Conservation (phyloP, 768 basidiomycete genomes). For the Hypholoma sublateritium region DNA sequence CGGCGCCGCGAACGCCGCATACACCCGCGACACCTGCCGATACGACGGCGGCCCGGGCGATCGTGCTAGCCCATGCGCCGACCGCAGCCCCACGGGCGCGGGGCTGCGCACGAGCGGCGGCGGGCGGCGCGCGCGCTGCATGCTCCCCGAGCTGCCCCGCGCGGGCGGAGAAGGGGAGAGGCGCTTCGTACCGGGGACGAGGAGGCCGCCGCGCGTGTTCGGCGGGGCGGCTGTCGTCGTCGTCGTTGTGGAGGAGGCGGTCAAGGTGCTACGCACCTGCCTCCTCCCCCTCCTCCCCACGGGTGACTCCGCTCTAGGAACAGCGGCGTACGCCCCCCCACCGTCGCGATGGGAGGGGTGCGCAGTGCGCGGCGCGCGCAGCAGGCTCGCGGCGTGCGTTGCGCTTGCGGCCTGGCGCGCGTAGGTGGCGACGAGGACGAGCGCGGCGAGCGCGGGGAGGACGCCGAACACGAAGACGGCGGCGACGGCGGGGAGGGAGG, state of each 20-base stretch:
- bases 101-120: constrained; percentile 30
- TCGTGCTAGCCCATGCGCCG: constrained; percentile 3
- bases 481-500: constrained; percentile 36
- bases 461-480: constrained; percentile 37
- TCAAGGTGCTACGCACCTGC: too few species aligned
- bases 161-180: neutral
- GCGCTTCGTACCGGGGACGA: neutral
- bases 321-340: constrained; percentile 11
- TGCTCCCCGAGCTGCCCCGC: constrained; percentile 16
- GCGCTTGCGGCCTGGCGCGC: constrained; percentile 39
- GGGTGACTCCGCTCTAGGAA: too few species aligned
- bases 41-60: constrained; percentile 23
- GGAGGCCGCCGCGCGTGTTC: constrained; percentile 10
- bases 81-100: constrained; percentile 16
- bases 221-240: constrained; percentile 13
- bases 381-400: constrained; percentile 34
- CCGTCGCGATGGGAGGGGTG: neutral
- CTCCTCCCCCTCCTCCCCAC: too few species aligned
- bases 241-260: constrained; percentile 4
- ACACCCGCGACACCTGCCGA: constrained; percentile 18
- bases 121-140: constrained; percentile 24
- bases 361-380: neutral
- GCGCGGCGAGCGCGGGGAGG: constrained; percentile 34
- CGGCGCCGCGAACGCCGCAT: constrained; percentile 29
- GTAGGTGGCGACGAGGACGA: constrained; percentile 33